These are phyloP conservation scores for Rhodofomes roseus DNA, from an alignment of 1,284 basidiomycete genomes.

Conservation along the genomic window DNA sequence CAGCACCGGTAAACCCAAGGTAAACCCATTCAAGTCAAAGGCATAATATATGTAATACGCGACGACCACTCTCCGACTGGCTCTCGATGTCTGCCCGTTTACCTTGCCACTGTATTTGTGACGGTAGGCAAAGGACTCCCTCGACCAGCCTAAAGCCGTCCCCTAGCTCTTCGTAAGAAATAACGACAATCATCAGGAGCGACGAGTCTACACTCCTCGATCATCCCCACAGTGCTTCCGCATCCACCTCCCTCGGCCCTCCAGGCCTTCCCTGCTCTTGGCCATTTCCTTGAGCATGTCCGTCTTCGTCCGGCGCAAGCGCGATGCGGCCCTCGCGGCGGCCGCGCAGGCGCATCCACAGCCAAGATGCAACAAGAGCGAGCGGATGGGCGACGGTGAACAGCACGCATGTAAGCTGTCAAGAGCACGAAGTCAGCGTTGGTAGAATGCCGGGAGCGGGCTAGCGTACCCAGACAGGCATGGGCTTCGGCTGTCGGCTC, in stretches of 20 bases:
- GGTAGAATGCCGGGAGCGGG: background rate
- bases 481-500: constrained; percentile 56
- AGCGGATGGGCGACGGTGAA: constrained; percentile 63
- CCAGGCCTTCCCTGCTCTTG: constrained; percentile 9
- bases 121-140: no score
- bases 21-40: no score
- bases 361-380: constrained; percentile 38
- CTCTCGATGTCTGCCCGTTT: no score
- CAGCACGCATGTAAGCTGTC: constrained; percentile 50
- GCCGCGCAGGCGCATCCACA: constrained; percentile 34
- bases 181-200: no score
- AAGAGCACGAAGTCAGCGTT: background rate
- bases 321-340: constrained; percentile 35
- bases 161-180: no score
- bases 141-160: no score
- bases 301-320: constrained; percentile 38
- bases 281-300: background rate
- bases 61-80: no score
- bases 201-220: no score
- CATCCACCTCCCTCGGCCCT: constrained; percentile 26
- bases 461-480: constrained; percentile 53
- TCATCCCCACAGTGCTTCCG: constrained; percentile 27
- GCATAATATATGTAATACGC: no score
- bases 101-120: no score
- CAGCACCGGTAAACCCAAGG: no score